phyloP scores from a whole-genome alignment of 2,329 filamentous ascomycete genomes.

The Pseudofabraea citricarpa region DNA sequence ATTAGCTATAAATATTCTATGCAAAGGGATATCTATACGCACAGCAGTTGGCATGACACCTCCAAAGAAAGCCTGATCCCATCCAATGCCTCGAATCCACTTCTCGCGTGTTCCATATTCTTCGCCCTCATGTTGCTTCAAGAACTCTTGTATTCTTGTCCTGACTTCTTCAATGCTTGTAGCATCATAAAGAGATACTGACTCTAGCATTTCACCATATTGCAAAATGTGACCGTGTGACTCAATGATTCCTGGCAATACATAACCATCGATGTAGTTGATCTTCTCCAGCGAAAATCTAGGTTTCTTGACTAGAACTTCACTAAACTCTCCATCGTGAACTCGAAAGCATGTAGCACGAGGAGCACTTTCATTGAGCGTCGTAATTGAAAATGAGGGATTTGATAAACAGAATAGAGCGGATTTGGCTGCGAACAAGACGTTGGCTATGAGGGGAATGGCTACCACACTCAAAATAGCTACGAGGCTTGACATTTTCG shows the following conservation, averaged over 20 bases:
- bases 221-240: conserved; percentile 63
- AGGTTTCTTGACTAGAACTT: conserved; percentile 36
- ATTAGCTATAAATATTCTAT: background rate
- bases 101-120: conserved; percentile 43
- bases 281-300: conserved; percentile 24
- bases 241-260: conserved; percentile 65
- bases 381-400: conserved; percentile 38
- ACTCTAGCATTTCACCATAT: conserved; percentile 64
- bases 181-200: conserved; percentile 58
- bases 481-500: background rate
- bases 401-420: conserved; percentile 20
- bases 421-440: background rate
- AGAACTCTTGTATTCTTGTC: conserved; percentile 45
- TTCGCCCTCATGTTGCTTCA: conserved; percentile 41
- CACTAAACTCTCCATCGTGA: conserved; percentile 43
- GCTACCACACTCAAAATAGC: background rate
- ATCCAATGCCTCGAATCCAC: conserved; percentile 65
- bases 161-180: conserved; percentile 50
- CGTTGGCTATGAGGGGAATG: background rate
- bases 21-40: too few relatives aligned
- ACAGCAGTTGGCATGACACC: conserved; percentile 56
- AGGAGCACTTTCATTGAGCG: conserved; percentile 32
- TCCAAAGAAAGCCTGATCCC: conserved; percentile 64
- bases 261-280: conserved; percentile 42
- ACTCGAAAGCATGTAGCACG: conserved; percentile 52